These are phyloP conservation scores for Wickerhamiella vanderwaltii DNA, from an alignment of 805 yeast genomes.

Conservation along the genomic window DNA sequence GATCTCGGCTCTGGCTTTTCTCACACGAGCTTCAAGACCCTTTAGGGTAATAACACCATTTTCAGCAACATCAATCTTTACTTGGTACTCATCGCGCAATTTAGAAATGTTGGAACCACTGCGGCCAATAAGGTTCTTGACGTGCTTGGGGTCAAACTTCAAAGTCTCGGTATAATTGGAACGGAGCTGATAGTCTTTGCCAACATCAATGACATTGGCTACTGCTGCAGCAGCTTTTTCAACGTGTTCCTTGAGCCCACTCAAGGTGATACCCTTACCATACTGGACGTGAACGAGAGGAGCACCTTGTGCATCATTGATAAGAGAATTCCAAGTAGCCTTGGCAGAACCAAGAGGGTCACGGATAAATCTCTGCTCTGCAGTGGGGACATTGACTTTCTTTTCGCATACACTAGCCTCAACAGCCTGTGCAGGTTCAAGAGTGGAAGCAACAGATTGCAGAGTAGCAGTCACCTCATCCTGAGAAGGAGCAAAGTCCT, in stretches of 20 bases:
- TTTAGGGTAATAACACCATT: slow-evolving; percentile 45
- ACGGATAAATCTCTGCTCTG: slow-evolving; percentile 45
- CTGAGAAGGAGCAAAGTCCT: slow-evolving; percentile 61
- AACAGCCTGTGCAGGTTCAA: slow-evolving; percentile 47
- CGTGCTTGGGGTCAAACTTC: slow-evolving; percentile 50
- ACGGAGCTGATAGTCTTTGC: slow-evolving; percentile 38
- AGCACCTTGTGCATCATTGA: not conserved
- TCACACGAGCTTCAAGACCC: slow-evolving; percentile 72
- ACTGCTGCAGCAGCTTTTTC: slow-evolving; percentile 41
- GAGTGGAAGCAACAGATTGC: slow-evolving; percentile 39
- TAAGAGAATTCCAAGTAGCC: slow-evolving; percentile 6
- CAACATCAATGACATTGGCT: slow-evolving; percentile 42
- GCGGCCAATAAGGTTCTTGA: slow-evolving; percentile 81
- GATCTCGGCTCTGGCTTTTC: slow-evolving; percentile 53
- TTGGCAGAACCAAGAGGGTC: slow-evolving; percentile 36
- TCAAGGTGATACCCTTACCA: slow-evolving; percentile 47
- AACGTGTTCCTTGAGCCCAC: slow-evolving; percentile 41
- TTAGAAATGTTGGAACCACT: slow-evolving; percentile 64
- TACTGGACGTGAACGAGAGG: slow-evolving; percentile 6
- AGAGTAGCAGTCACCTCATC: slow-evolving; percentile 48
- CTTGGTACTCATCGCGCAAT: slow-evolving; percentile 60
- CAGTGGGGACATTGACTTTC: slow-evolving; percentile 39
- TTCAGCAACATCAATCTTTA: slow-evolving; percentile 61
- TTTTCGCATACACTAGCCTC: slow-evolving; percentile 42
- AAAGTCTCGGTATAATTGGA: slow-evolving; percentile 36